Evolutionary conservation across 495 filamentous ascomycete genomes (phyloP).

Genomic region (Aspergillus heteromorphus): DNA sequence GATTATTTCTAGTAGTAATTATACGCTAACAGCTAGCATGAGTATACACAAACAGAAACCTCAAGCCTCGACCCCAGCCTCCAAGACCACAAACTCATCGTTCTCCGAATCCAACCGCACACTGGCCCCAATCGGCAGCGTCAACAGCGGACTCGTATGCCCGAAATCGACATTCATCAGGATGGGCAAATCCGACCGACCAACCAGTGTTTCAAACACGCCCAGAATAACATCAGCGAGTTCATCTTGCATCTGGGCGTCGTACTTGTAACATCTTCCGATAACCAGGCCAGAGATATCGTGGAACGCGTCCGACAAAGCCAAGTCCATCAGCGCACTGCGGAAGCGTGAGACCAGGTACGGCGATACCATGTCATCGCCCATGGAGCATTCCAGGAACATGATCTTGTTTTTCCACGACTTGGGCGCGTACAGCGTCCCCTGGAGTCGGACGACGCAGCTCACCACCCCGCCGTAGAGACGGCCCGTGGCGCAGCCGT

Average conservation of each 20-base stretch:
- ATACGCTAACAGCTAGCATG: too few relatives aligned
- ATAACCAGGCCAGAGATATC: background rate
- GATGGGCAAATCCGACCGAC: background rate
- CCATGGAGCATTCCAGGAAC: background rate
- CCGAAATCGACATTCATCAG: slow-evolving; percentile 1
- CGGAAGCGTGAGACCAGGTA: background rate
- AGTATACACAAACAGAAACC: too few relatives aligned
- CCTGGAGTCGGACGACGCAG: background rate
- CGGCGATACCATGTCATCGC: background rate
- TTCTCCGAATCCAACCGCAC: background rate
- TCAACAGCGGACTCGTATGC: background rate
- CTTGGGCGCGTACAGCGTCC: background rate
- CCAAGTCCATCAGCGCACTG: background rate
- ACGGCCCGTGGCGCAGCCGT: background rate
- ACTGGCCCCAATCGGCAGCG: background rate
- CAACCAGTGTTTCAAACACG: background rate
- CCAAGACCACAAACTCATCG: background rate
- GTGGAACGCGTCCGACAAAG: background rate
- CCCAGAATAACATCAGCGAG: background rate
- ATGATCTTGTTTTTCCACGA: background rate
- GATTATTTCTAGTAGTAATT: too few relatives aligned
- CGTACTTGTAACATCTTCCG: background rate
- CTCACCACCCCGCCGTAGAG: background rate
- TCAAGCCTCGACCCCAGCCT: background rate
- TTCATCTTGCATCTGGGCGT: background rate